Conservation (phyloP, 2,329 filamentous ascomycete genomes). For the Fusarium stilboides region DNA sequence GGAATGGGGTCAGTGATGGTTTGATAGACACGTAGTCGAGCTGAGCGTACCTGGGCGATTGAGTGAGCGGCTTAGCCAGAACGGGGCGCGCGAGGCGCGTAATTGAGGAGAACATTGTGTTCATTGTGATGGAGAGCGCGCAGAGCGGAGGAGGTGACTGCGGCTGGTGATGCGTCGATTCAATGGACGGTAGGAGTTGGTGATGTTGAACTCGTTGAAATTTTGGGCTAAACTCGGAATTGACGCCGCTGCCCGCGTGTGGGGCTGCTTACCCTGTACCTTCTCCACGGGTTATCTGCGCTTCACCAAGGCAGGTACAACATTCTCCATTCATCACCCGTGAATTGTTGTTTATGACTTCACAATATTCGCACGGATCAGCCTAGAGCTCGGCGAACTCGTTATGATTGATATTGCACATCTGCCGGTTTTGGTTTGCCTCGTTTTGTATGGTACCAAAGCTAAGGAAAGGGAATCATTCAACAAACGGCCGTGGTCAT, state of each 20-base stretch:
- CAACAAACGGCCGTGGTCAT: too few relatives aligned
- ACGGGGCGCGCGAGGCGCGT: slow-evolving; percentile 52
- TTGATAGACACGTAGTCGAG: neutral
- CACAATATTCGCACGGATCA: too few relatives aligned
- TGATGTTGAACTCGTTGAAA: slow-evolving; percentile 47
- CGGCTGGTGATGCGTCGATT: slow-evolving; percentile 35
- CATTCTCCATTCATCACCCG: too few relatives aligned
- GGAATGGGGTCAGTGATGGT: slow-evolving; percentile 14
- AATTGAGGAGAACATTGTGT: slow-evolving; percentile 50
- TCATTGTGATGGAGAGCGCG: slow-evolving; percentile 38
- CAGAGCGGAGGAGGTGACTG: slow-evolving; percentile 24
- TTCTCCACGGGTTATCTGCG: neutral
- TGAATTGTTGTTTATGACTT: too few relatives aligned
- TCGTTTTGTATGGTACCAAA: too few relatives aligned
- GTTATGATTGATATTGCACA: too few relatives aligned
- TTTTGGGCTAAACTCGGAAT: slow-evolving; percentile 48
- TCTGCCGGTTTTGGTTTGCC: too few relatives aligned
- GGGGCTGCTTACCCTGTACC: slow-evolving; percentile 40
- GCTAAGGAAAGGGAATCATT: too few relatives aligned
- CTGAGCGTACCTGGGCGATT: slow-evolving; percentile 46
- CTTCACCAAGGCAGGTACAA: neutral
- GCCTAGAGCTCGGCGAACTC: too few relatives aligned
- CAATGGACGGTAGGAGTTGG: slow-evolving; percentile 28
- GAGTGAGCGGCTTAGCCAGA: slow-evolving; percentile 45
- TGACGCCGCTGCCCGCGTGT: slow-evolving; percentile 34